Evolutionary conservation across 1,284 basidiomycete species (phyloP).

Genomic region (Schizopora paradoxa): DNA sequence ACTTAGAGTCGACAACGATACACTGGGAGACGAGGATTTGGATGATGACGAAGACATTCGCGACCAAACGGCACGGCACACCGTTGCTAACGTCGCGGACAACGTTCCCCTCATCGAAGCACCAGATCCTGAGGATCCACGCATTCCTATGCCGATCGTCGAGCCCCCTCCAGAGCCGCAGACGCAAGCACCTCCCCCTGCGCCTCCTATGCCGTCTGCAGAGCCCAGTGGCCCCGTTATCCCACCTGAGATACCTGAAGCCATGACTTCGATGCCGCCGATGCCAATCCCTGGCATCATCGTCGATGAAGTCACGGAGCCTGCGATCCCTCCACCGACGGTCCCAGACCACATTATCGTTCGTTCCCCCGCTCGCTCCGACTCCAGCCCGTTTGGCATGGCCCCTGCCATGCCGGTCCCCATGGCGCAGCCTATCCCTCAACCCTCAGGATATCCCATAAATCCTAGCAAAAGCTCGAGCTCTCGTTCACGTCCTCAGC

Average conservation of each 20-base stretch:
- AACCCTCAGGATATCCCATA: neutral
- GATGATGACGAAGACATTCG: conserved; percentile 6
- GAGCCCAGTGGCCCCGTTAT: neutral
- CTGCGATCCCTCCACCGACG: too few species aligned
- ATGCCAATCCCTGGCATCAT: neutral
- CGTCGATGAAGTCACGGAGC: neutral
- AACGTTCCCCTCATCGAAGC: neutral
- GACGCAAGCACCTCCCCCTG: neutral
- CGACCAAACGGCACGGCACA: neutral
- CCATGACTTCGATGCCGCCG: neutral
- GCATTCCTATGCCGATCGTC: neutral
- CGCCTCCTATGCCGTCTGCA: neutral
- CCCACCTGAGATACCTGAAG: conserved; percentile 1
- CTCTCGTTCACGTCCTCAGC: neutral
- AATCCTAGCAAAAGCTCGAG: neutral
- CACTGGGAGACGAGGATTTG: neutral
- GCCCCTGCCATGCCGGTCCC: neutral
- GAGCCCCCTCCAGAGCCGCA: neutral
- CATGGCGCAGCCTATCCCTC: conserved; percentile 1
- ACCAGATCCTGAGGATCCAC: neutral
- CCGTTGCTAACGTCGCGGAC: neutral
- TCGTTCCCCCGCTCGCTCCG: conserved; percentile 10
- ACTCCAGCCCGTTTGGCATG: neutral
- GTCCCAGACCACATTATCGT: conserved; percentile 17
- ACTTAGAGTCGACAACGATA: too few species aligned